Percentiles rank a stretch among this genome's conserved stretches.
phyloP scores from a whole-genome alignment of 169 alveolate genomes.

The Cryptosporidium muris region DNA sequence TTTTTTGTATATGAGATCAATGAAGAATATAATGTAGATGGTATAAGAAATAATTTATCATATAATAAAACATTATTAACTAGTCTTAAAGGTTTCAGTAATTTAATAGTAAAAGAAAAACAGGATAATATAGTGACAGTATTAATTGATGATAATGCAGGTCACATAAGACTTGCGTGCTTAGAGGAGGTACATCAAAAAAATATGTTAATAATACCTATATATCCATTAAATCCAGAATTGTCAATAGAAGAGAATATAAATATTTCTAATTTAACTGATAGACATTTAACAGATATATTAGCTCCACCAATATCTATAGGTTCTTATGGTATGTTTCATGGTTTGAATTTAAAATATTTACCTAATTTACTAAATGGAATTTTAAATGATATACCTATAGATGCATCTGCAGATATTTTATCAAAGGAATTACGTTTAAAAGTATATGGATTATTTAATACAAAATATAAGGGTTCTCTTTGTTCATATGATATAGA shows the following conservation, averaged over 20 bases:
- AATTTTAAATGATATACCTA: slow-evolving; percentile 15
- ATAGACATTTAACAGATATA: not conserved
- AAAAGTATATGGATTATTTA: slow-evolving; percentile 16
- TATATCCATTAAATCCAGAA: slow-evolving; percentile 46
- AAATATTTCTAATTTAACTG: slow-evolving; percentile 5
- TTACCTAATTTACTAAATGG: slow-evolving; percentile 28
- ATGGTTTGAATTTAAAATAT: slow-evolving; percentile 17
- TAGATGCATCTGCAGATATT: slow-evolving; percentile 32
- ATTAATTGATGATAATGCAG: slow-evolving; percentile 33
- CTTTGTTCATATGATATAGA: slow-evolving; percentile 42
- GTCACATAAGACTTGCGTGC: slow-evolving; percentile 32
- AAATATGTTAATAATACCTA: slow-evolving; percentile 31
- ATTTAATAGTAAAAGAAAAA: slow-evolving; percentile 8
- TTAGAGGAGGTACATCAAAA: slow-evolving; percentile 30
- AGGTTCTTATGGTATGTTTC: not conserved
- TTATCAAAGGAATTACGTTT: slow-evolving; percentile 21
- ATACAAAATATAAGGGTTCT: slow-evolving; percentile 31
- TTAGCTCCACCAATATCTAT: not conserved
- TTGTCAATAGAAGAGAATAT: slow-evolving; percentile 2
- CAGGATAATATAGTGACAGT: slow-evolving; percentile 56
- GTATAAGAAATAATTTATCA: not conserved
- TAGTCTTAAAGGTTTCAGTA: slow-evolving; percentile 3
- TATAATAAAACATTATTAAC: not conserved
- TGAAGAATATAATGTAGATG: not conserved
- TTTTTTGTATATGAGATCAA: too few species aligned